Conservation (phyloP, 495 filamentous ascomycete species). For the Trichocladium antarcticum region DNA sequence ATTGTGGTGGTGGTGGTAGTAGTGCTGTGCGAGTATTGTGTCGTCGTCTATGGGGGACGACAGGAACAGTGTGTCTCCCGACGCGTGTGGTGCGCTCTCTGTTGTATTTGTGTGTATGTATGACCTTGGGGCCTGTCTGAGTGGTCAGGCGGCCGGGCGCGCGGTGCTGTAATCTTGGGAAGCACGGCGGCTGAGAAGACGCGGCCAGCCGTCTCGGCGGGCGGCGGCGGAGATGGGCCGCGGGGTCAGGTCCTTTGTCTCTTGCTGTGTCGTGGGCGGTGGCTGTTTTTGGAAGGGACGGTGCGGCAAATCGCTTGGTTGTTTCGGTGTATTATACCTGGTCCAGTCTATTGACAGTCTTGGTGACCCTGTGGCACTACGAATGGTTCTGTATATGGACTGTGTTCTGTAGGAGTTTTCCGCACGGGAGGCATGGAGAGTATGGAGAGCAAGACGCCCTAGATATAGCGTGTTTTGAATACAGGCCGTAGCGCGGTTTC, state of each 20-base stretch:
- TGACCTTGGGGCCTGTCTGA: neutral
- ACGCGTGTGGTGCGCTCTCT: neutral
- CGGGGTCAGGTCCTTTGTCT: neutral
- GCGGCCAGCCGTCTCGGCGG: constrained; percentile 7
- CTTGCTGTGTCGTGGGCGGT: no score
- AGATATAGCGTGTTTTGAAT: neutral
- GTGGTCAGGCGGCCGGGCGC: neutral
- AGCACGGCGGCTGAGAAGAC: neutral
- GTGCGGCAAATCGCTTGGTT: neutral
- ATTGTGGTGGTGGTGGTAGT: neutral
- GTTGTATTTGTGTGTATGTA: neutral
- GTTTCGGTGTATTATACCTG: neutral
- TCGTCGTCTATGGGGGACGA: no score
- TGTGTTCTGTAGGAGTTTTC: no score
- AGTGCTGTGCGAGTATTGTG: no score
- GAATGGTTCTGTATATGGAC: neutral
- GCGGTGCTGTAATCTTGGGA: neutral
- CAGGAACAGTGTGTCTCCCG: no score
- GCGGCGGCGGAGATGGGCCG: constrained; percentile 2
- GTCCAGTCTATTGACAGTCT: neutral
- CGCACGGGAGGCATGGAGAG: neutral
- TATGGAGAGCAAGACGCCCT: neutral
- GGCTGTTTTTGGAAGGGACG: neutral
- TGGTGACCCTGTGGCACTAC: neutral
- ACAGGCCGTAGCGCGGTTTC: neutral